phyloP scores from a whole-genome alignment of 768 basidiomycete species.

The Amanita pallidorosea region DNA sequence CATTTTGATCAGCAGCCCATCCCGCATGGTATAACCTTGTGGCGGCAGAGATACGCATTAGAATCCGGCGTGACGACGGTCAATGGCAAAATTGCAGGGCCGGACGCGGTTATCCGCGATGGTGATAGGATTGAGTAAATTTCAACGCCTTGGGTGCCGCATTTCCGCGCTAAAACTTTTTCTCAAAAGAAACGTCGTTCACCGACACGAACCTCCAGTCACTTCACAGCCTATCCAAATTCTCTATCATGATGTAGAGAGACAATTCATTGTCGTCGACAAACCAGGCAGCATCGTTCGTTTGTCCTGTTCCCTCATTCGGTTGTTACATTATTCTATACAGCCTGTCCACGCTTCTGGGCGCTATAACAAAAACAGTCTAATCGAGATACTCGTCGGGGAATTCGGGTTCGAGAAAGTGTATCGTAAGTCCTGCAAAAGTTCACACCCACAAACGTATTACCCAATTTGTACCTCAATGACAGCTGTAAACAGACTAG shows the following conservation, averaged over 20 bases:
- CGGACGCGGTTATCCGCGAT: constrained; percentile 69
- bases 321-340: constrained; percentile 6
- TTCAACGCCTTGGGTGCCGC: constrained; percentile 8
- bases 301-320: constrained; percentile 13
- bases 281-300: constrained; percentile 96
- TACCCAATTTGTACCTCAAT: not conserved
- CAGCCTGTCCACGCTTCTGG: constrained; percentile 92
- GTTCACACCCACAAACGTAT: not conserved
- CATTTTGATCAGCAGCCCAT: not conserved
- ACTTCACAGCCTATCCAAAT: constrained; percentile 75
- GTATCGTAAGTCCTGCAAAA: constrained; percentile 51
- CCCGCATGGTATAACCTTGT: not conserved
- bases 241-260: constrained; percentile 64
- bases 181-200: constrained; percentile 75
- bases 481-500: constrained; percentile 68
- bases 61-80: constrained; percentile 92
- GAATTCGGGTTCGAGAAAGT: constrained; percentile 78
- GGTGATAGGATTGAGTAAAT: constrained; percentile 83
- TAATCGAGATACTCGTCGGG: constrained; percentile 74
- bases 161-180: constrained; percentile 1
- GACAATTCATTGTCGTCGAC: constrained; percentile 84
- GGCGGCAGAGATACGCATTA: constrained; percentile 39
- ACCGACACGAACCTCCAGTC: constrained; percentile 96
- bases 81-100: constrained; percentile 79
- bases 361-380: constrained; percentile 79